A percentile compares a stretch with the other conserved stretches of the same genome.
Conservation (phyloP, 805 yeast species). For the Danielia reshetovae region DNA sequence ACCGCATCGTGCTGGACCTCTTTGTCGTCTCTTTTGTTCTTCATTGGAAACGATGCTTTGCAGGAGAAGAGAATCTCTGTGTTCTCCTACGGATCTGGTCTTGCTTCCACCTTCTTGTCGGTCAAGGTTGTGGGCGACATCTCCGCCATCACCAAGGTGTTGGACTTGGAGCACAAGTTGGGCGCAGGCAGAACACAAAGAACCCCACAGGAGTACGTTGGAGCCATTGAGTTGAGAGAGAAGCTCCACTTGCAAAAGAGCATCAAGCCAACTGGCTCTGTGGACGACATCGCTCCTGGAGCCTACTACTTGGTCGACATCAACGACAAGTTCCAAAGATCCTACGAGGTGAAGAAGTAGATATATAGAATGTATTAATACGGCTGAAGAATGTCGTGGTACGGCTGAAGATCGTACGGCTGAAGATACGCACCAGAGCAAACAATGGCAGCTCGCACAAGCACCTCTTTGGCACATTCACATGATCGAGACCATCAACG, state of each 20-base stretch:
- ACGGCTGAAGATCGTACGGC: no score
- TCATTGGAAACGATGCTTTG: conserved; percentile 67
- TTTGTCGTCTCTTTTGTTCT: conserved; percentile 73
- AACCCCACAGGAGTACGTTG: conserved; percentile 79
- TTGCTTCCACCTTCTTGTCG: conserved; percentile 87
- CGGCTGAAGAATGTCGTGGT: no score
- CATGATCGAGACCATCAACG: no score
- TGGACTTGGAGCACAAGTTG: conserved; percentile 67
- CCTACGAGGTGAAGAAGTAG: conserved; percentile 56
- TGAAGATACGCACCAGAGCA: no score
- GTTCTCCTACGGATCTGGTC: conserved; percentile 97
- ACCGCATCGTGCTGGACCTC: conserved; percentile 91
- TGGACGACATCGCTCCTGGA: conserved; percentile 68
- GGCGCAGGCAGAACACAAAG: conserved; percentile 56
- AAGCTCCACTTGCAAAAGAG: conserved; percentile 78
- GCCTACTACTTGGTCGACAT: conserved; percentile 79
- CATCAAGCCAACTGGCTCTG: conserved; percentile 74
- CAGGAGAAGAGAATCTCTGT: conserved; percentile 84
- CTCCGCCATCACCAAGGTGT: conserved; percentile 54
- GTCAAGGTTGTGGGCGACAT: conserved; percentile 80
- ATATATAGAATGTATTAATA: no score
- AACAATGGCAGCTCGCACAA: no score
- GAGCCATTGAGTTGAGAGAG: conserved; percentile 82
- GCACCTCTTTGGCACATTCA: no score
- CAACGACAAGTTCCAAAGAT: conserved; percentile 87